Evolutionary conservation across 164 flowering plant genomes (phyloP), one percentile per base, ranked within the genome.

Genomic region (Sextonia rubra): DNA sequence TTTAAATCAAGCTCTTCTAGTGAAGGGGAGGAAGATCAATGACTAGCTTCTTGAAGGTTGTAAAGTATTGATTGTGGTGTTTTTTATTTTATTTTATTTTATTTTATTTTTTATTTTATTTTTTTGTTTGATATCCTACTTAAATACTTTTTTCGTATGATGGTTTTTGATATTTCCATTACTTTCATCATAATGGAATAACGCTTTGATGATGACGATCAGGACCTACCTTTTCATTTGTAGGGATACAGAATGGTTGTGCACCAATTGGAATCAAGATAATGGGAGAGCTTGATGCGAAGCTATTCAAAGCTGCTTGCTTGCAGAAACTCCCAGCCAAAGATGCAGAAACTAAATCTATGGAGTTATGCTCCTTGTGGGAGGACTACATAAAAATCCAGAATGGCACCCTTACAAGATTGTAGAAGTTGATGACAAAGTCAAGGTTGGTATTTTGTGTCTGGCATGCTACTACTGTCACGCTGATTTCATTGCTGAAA

Each of bases 331-430:
- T 85, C 76, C 68, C 64, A 60, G 83, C 75, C 29, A 85, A 83
- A 23, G 87, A 82, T 67, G 90, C 88, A 65, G 88, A 84, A 3
- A 85, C 82, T 12, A 85, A 74, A 76, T 85, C 92, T 17, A 44
- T 79, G 1, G 89, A 86, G 73, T 70, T 90, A 22, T 87, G 89
- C 79, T 87, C 92, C 15, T 66, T 87, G 77, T 92, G 97, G 97
- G 93, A 83, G 66, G 90, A 88, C 55, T 82, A 81, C 76, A 84
- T 90, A 11, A 80, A 82, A 88, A 88, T 71, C 88, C 97, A 47
- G 85, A 77, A 26, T 92, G 97, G 97, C 92, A 89, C 76, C 94
- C 97, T 49, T 87, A 88, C 65, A 88, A 75, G 74, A 77, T 80
- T 20, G 63, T 85, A 30, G 18, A 12, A 56, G 71, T 74, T 66